These are phyloP conservation scores for Candida chilensis DNA, from an alignment of 805 yeast species.

Conservation along the genomic window DNA sequence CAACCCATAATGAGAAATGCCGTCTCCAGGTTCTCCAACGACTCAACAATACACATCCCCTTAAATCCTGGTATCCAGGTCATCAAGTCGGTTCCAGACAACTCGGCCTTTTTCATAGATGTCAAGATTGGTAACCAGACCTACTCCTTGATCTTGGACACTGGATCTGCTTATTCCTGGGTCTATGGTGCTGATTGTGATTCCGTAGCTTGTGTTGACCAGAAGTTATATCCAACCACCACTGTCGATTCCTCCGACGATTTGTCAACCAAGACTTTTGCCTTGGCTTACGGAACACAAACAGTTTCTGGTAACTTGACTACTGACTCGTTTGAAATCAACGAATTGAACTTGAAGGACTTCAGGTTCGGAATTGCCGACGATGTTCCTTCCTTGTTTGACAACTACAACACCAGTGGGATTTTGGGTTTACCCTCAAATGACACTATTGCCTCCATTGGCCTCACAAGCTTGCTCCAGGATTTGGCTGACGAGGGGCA, in stretches of 20 bases:
- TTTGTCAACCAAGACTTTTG: conserved; percentile 22
- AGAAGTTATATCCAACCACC: conserved; percentile 12
- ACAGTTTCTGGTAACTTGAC: conserved; percentile 40
- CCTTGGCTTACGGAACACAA: conserved; percentile 44
- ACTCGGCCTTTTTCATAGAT: conserved; percentile 26
- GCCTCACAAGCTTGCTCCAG: conserved; percentile 27
- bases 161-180: conserved; percentile 62
- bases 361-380: conserved; percentile 46
- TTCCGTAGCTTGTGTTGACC: conserved; percentile 24
- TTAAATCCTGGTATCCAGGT: conserved; percentile 12
- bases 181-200: conserved; percentile 46
- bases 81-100: conserved; percentile 10
- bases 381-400: conserved; percentile 43
- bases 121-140: conserved; percentile 26
- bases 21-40: too few species aligned
- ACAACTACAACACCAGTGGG: conserved; percentile 45
- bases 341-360: conserved; percentile 22
- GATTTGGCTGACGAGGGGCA: conserved; percentile 21
- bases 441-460: conserved; percentile 19
- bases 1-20: too few species aligned
- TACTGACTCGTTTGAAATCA: conserved; percentile 23
- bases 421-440: conserved; percentile 49
- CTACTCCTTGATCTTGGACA: conserved; percentile 49
- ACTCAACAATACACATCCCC: not conserved
- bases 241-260: conserved; percentile 11